phyloP scores from a whole-genome alignment of 768 basidiomycete genomes.

The Clitopilus passeckerianus region DNA sequence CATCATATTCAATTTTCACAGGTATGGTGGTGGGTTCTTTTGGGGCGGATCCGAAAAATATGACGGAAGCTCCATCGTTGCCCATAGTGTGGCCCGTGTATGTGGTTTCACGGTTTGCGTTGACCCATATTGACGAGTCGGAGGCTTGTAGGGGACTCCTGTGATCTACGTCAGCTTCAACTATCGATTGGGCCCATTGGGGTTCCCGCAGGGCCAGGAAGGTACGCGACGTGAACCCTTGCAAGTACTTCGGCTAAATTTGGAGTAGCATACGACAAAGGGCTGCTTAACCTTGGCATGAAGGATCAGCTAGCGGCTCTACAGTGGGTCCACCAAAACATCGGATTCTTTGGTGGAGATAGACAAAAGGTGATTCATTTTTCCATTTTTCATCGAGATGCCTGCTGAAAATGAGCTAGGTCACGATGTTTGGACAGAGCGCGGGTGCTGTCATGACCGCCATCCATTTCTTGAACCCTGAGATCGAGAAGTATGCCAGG shows the following conservation, averaged over 20 bases:
- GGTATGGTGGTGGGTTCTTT: slow-evolving; percentile 21
- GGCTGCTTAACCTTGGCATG: slow-evolving; percentile 33
- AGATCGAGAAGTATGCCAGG: slow-evolving; percentile 19
- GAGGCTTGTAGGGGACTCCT: slow-evolving; percentile 25
- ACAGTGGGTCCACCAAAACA: slow-evolving; percentile 49
- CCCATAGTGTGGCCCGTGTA: slow-evolving; percentile 18
- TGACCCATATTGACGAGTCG: background rate
- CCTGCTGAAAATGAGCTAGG: slow-evolving; percentile 14
- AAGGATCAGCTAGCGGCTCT: slow-evolving; percentile 35
- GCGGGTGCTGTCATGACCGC: slow-evolving; percentile 43
- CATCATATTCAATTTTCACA: background rate
- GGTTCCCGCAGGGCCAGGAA: slow-evolving; percentile 37
- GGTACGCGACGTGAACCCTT: slow-evolving; percentile 2
- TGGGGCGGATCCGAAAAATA: slow-evolving; percentile 12
- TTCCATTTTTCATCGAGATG: background rate
- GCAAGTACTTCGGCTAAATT: background rate
- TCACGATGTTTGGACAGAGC: slow-evolving; percentile 42
- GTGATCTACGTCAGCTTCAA: slow-evolving; percentile 45
- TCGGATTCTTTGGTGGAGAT: slow-evolving; percentile 52
- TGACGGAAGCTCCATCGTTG: slow-evolving; percentile 21
- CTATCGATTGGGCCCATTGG: slow-evolving; percentile 46
- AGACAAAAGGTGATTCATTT: slow-evolving; percentile 25
- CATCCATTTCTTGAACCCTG: slow-evolving; percentile 27
- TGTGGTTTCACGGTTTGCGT: background rate
- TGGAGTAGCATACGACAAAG: slow-evolving; percentile 19